Evolutionary conservation across 2,329 filamentous ascomycete genomes (phyloP).

Genomic region (Dryadomyces quercus-mongolicae): DNA sequence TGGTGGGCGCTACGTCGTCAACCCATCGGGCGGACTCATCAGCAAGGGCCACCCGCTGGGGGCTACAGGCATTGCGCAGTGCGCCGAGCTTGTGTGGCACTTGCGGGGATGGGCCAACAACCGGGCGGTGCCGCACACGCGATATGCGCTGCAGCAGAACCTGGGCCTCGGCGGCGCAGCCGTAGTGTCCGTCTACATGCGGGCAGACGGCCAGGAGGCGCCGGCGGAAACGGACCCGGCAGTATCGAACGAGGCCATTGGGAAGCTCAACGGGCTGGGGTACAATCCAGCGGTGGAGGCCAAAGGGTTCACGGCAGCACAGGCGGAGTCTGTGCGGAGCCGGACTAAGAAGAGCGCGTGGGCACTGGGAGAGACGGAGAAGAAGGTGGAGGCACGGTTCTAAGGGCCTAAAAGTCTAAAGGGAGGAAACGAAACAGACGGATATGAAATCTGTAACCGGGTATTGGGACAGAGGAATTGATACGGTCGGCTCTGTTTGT

Average conservation of each 20-base stretch:
- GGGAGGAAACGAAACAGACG: neutral
- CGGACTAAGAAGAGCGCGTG: constrained; percentile 53
- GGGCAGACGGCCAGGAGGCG: constrained; percentile 62
- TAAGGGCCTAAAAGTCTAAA: constrained; percentile 6
- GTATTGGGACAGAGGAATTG: no score
- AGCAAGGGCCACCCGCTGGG: constrained; percentile 93
- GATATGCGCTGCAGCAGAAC: constrained; percentile 78
- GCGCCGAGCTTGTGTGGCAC: constrained; percentile 91
- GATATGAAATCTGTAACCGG: neutral
- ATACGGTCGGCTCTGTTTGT: no score
- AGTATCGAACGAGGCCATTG: constrained; percentile 52
- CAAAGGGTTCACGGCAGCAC: constrained; percentile 71
- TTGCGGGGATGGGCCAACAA: constrained; percentile 94
- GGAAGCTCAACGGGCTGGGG: constrained; percentile 54
- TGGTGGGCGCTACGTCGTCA: constrained; percentile 71
- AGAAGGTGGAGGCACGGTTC: constrained; percentile 50
- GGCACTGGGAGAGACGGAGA: constrained; percentile 64
- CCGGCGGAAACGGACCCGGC: constrained; percentile 20
- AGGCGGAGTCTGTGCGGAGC: constrained; percentile 61
- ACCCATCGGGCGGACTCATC: constrained; percentile 88
- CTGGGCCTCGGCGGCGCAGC: constrained; percentile 82
- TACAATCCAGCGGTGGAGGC: constrained; percentile 91
- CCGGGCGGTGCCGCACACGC: constrained; percentile 55
- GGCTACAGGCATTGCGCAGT: constrained; percentile 90
- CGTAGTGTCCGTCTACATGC: constrained; percentile 80